phyloP scores from a whole-genome alignment of 176 grass and related monocot species.

The Aegilops tauschii region DNA sequence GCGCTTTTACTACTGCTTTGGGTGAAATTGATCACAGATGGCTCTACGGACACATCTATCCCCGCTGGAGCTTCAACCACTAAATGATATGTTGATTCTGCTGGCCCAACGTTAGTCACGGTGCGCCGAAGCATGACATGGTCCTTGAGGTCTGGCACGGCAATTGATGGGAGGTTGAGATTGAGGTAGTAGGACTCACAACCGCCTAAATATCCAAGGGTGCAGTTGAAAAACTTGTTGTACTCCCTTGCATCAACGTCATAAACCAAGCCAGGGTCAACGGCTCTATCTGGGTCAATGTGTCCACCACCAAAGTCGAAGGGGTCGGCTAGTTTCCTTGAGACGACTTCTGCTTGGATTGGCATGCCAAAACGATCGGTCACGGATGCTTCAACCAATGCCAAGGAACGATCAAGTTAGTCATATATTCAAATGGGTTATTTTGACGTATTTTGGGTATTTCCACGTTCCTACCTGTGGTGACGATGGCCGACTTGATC shows the following conservation, averaged over 20 bases:
- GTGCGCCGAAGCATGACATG: conserved; percentile 1
- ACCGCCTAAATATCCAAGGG: background rate
- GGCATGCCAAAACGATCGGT: no score
- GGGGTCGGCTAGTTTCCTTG: no score
- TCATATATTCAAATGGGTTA: background rate
- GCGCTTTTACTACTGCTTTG: background rate
- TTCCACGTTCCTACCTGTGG: background rate
- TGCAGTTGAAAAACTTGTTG: no score
- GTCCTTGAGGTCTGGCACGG: no score
- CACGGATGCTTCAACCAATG: background rate
- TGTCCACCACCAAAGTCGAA: no score
- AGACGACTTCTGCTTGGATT: background rate
- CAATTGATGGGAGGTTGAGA: no score
- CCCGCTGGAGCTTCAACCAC: background rate
- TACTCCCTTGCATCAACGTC: no score
- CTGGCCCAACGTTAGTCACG: conserved; percentile 11
- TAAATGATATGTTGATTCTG: background rate
- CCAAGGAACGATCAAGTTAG: background rate
- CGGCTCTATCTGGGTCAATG: no score
- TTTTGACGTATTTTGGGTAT: background rate
- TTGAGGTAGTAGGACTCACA: no score
- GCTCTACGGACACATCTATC: background rate
- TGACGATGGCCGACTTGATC: background rate
- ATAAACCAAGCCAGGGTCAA: no score
- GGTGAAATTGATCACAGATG: background rate